Percentiles rank a stretch among this genome's conserved stretches.
phyloP scores from a whole-genome alignment of 78 protist genomes.

The Cavenderia fasciculata region DNA sequence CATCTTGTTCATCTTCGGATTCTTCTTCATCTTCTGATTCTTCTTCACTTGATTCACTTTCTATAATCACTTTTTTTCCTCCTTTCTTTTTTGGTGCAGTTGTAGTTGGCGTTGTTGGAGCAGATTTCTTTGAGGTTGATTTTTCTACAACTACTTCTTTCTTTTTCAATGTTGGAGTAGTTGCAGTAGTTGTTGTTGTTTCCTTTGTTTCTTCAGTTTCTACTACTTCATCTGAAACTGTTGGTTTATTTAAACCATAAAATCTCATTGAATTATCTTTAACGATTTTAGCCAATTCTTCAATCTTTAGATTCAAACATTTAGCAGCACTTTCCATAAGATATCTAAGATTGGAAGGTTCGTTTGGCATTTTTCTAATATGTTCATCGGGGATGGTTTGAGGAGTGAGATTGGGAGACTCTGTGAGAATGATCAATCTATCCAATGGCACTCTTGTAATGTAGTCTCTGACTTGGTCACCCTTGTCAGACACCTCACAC shows the following conservation, averaged over 20 bases:
- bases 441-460: slow-evolving; percentile 43
- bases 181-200: neutral
- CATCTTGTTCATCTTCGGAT: neutral
- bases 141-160: neutral
- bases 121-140: neutral
- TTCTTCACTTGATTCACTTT: neutral
- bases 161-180: neutral
- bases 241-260: neutral
- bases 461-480: slow-evolving; percentile 43
- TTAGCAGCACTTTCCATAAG: slow-evolving; percentile 16
- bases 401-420: slow-evolving; percentile 57
- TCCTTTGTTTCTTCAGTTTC: neutral
- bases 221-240: neutral
- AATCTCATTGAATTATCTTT: slow-evolving; percentile 29
- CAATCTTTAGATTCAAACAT: neutral
- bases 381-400: slow-evolving; percentile 46
- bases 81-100: neutral
- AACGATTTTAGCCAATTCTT: slow-evolving; percentile 3
- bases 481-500: slow-evolving; percentile 50
- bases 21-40: neutral
- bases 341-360: slow-evolving; percentile 51
- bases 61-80: neutral
- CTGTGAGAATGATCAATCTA: slow-evolving; percentile 34
- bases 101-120: slow-evolving; percentile 3
- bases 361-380: slow-evolving; percentile 15